Percentiles rank a stretch among this genome's conserved stretches.
phyloP scores from a whole-genome alignment of 805 yeast genomes.

The Candida awuae region DNA sequence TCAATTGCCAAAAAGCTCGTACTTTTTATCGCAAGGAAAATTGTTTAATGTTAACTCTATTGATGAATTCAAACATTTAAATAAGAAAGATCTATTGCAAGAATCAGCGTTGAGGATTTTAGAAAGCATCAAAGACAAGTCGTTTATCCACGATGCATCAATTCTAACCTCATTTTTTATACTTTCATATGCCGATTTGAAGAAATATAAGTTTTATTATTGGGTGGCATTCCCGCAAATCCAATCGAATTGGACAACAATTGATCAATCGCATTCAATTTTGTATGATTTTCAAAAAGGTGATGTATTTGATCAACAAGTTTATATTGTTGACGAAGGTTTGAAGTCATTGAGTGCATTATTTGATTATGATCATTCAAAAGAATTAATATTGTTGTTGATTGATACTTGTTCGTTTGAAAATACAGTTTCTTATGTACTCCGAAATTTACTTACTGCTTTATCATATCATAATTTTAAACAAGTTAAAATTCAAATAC shows the following conservation, averaged over 20 bases:
- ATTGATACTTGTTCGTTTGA: conserved; percentile 22
- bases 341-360: conserved; percentile 11
- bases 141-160: conserved; percentile 33
- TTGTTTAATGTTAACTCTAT: conserved; percentile 66
- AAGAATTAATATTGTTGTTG: conserved; percentile 15
- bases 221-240: conserved; percentile 83
- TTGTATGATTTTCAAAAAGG: not conserved
- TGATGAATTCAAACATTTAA: conserved; percentile 69
- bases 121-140: conserved; percentile 27
- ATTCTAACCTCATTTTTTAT: conserved; percentile 38
- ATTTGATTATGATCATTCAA: conserved; percentile 4
- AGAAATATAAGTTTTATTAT: conserved; percentile 78
- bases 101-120: conserved; percentile 27
- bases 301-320: conserved; percentile 11
- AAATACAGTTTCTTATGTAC: conserved; percentile 16
- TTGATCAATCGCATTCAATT: conserved; percentile 4
- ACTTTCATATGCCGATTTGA: conserved; percentile 78
- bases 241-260: conserved; percentile 40
- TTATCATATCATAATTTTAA: conserved; percentile 28
- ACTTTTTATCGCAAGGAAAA: conserved; percentile 28
- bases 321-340: conserved; percentile 11
- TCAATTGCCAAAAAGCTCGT: conserved; percentile 8
- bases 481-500: conserved; percentile 32
- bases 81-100: conserved; percentile 53
- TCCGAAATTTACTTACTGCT: conserved; percentile 24